phyloP scores from a whole-genome alignment of 352 stramenopile species.

The Albugo candida region DNA sequence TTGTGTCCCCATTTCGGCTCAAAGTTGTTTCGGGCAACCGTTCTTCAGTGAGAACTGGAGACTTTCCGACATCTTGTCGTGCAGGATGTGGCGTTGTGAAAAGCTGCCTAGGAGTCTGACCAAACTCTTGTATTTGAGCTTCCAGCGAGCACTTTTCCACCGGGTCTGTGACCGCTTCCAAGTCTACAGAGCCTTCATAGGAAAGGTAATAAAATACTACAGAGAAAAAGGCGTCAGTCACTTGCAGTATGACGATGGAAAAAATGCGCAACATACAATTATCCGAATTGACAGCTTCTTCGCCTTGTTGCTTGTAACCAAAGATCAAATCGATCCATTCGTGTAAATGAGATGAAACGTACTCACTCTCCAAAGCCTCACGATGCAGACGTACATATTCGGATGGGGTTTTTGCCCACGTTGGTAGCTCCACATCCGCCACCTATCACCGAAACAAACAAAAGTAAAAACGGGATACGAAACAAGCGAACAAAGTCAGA shows the following conservation, averaged over 20 bases:
- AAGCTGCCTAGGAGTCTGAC: constrained; percentile 69
- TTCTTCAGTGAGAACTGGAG: constrained; percentile 23
- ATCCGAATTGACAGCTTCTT: constrained; percentile 48
- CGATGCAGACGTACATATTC: constrained; percentile 57
- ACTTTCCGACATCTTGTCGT: constrained; percentile 30
- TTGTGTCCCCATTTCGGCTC: not conserved
- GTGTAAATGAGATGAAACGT: constrained; percentile 49
- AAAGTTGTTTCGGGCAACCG: constrained; percentile 18
- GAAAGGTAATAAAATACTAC: constrained; percentile 80
- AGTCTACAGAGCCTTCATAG: constrained; percentile 72
- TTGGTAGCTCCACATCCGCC: constrained; percentile 87
- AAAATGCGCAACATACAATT: constrained; percentile 28
- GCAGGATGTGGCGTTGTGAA: constrained; percentile 53
- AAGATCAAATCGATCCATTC: constrained; percentile 78
- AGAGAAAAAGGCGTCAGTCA: constrained; percentile 1
- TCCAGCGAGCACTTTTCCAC: constrained; percentile 88
- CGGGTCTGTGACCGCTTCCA: constrained; percentile 73
- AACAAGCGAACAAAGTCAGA: too few relatives aligned
- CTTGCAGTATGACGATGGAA: not conserved
- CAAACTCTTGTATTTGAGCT: constrained; percentile 86
- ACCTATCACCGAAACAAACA: constrained; percentile 19
- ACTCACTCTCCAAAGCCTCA: constrained; percentile 54
- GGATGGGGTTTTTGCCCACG: constrained; percentile 80
- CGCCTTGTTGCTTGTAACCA: constrained; percentile 48
- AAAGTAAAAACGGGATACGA: too few relatives aligned